Conservation (phyloP, 1,139 yeast genomes). For the Pichia sp. region DNA sequence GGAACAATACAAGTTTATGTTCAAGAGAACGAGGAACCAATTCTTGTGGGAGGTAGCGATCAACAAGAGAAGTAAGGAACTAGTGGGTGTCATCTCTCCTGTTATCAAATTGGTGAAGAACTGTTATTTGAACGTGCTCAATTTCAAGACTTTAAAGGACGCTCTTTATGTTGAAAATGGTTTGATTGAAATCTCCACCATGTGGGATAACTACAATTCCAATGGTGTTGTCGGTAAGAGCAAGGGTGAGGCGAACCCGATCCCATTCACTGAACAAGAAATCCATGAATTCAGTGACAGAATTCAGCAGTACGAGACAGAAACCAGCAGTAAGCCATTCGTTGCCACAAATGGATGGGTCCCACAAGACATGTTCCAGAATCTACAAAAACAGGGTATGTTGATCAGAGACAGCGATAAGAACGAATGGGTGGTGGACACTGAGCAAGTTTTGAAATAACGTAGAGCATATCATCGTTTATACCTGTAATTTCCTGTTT, state of each 20-base stretch:
- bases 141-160: constrained; percentile 56
- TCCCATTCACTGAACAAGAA: constrained; percentile 44
- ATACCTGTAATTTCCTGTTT: too few species aligned
- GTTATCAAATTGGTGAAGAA: constrained; percentile 61
- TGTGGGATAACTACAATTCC: constrained; percentile 66
- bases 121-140: constrained; percentile 60
- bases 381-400: constrained; percentile 59
- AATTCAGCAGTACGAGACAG: constrained; percentile 61
- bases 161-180: constrained; percentile 60
- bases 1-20: constrained; percentile 78
- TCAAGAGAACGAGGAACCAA: constrained; percentile 85
- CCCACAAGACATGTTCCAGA: constrained; percentile 85
- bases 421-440: constrained; percentile 23
- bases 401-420: constrained; percentile 32
- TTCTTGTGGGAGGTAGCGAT: constrained; percentile 77
- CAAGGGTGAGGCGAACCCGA: constrained; percentile 44
- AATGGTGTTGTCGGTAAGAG: constrained; percentile 46
- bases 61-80: constrained; percentile 54
- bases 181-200: constrained; percentile 62
- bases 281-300: constrained; percentile 49
- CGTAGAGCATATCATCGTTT: too few species aligned
- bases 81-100: constrained; percentile 75
- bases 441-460: constrained; percentile 18
- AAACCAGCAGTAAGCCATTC: constrained; percentile 67
- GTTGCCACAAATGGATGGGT: constrained; percentile 94